Percentiles rank a stretch among this genome's conserved stretches.
phyloP scores from a whole-genome alignment of 2,329 filamentous ascomycete species.

The Aspergillus clavatus region DNA sequence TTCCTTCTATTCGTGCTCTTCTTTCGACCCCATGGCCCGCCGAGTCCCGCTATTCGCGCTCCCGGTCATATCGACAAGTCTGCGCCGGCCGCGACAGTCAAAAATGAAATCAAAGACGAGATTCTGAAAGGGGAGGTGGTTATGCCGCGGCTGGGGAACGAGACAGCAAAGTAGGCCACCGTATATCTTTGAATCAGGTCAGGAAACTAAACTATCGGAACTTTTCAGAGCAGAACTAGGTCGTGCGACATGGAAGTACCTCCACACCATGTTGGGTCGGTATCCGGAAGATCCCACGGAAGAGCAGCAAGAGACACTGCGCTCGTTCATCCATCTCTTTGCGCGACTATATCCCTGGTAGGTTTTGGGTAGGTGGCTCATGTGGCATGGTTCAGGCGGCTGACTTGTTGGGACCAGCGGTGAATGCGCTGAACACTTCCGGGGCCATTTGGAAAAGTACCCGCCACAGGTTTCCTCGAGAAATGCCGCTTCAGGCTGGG shows the following conservation, averaged over 20 bases:
- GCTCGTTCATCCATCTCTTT: constrained; percentile 60
- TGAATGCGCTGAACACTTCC: constrained; percentile 62
- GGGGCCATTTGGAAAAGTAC: constrained; percentile 56
- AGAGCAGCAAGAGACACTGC: constrained; percentile 57
- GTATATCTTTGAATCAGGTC: neutral
- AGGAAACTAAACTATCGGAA: constrained; percentile 6
- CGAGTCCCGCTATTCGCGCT: constrained; percentile 36
- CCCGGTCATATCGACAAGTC: constrained; percentile 38
- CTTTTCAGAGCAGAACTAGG: constrained; percentile 55
- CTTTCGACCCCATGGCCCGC: constrained; percentile 33
- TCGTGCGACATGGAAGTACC: constrained; percentile 60
- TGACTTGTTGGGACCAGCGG: constrained; percentile 43
- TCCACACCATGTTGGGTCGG: constrained; percentile 63
- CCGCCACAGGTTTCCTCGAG: constrained; percentile 61
- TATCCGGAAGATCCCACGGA: constrained; percentile 59
- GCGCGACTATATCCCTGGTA: constrained; percentile 62
- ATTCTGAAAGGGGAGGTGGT: constrained; percentile 42
- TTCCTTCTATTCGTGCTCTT: constrained; percentile 38
- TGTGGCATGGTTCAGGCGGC: neutral
- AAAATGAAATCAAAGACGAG: constrained; percentile 33
- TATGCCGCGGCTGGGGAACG: constrained; percentile 46
- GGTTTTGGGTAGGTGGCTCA: neutral
- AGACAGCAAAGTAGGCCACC: constrained; percentile 43
- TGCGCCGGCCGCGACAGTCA: constrained; percentile 19
- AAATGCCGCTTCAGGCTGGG: constrained; percentile 60